Conservation (phyloP, 257 asterid species). For the Paulownia fortunei region DNA sequence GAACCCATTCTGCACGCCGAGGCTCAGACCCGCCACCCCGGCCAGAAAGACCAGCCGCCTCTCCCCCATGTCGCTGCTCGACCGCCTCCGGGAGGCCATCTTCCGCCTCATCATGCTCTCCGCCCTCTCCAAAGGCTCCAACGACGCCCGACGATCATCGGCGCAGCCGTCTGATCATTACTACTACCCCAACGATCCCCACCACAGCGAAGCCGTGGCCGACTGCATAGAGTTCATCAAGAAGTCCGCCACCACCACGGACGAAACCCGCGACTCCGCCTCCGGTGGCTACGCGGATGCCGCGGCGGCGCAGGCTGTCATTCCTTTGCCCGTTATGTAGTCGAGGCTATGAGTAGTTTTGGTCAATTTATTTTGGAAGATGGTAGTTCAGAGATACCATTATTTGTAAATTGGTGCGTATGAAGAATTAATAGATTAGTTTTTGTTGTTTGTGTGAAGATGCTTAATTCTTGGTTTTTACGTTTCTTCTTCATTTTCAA, state of each 20-base stretch:
- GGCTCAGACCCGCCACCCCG: conserved; percentile 23
- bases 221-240: conserved; percentile 46
- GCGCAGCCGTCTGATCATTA: conserved; percentile 18
- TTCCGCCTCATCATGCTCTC: conserved; percentile 46
- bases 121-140: conserved; percentile 40
- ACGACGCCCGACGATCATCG: conserved; percentile 13
- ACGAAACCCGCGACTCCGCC: conserved; percentile 20
- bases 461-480: neutral
- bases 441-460: neutral
- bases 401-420: conserved; percentile 11
- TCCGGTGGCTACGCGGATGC: neutral
- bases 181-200: conserved; percentile 30
- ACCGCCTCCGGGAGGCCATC: conserved; percentile 44
- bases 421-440: neutral
- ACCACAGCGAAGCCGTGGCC: conserved; percentile 47
- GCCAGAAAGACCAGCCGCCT: conserved; percentile 27
- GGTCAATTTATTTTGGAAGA: neutral
- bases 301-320: neutral
- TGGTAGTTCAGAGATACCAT: neutral
- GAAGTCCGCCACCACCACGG: conserved; percentile 32
- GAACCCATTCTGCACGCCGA: conserved; percentile 39
- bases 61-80: conserved; percentile 39
- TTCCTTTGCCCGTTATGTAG: conserved; percentile 28
- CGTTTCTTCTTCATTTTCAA: neutral
- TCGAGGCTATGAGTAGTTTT: neutral